Percentiles rank a stretch among this genome's conserved stretches.
Evolutionary conservation across 257 asterid species (phyloP).

Genomic region (Solanum rostratum): DNA sequence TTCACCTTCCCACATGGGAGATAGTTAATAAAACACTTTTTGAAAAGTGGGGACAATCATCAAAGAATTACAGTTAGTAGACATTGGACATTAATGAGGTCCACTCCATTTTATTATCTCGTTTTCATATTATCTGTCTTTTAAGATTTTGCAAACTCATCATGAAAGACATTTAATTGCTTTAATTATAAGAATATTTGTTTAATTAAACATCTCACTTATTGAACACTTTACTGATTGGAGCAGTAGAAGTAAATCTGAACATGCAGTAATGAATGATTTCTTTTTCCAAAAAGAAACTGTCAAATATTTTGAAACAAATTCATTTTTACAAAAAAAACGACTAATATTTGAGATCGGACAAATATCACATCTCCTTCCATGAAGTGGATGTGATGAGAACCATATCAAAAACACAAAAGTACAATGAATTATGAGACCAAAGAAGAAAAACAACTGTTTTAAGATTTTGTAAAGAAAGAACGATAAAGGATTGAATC

Average conservation of each 20-base stretch:
- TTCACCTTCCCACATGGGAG: not conserved
- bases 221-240: not conserved
- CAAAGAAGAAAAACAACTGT: not conserved
- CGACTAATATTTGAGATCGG: not conserved
- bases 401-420: not conserved
- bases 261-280: not conserved
- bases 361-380: not conserved
- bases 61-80: too few species aligned
- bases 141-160: not conserved
- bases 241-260: not conserved
- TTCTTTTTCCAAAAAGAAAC: too few species aligned
- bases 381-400: not conserved
- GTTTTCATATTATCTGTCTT: not conserved
- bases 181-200: not conserved
- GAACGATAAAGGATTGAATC: too few species aligned
- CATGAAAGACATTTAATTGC: not conserved
- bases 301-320: not conserved
- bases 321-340: too few species aligned
- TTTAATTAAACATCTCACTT: not conserved
- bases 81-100: not conserved
- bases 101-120: not conserved
- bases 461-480: too few species aligned
- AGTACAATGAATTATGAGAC: not conserved
- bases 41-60: not conserved
- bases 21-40: not conserved